A percentile compares a stretch with the other conserved stretches of the same genome.
Conservation (phyloP, 2,329 filamentous ascomycete species). For the Ophiostoma sp. region DNA sequence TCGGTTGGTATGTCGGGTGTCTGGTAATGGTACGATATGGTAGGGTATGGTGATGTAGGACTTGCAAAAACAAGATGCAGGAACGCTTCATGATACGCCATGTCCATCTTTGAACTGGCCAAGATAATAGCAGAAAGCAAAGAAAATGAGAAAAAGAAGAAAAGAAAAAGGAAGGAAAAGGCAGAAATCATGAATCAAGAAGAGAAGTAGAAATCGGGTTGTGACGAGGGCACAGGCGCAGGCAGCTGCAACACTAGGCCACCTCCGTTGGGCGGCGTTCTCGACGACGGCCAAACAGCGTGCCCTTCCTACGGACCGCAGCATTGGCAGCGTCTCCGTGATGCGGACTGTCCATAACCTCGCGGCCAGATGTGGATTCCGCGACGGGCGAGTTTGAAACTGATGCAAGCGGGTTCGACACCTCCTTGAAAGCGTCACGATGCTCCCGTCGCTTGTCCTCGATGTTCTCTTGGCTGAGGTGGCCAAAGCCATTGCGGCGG, state of each 20-base stretch:
- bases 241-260: conserved; percentile 29
- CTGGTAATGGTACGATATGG: not conserved
- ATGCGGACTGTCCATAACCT: conserved; percentile 3
- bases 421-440: conserved; percentile 47
- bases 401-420: conserved; percentile 37
- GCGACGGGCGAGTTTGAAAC: conserved; percentile 26
- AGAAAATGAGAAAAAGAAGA: not conserved
- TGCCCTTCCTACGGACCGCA: conserved; percentile 38
- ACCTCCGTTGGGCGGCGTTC: conserved; percentile 36
- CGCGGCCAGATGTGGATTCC: not conserved
- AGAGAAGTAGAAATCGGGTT: not conserved
- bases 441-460: conserved; percentile 69
- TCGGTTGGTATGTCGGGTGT: conserved; percentile 8
- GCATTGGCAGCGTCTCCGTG: conserved; percentile 5
- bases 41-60: not conserved
- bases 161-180: not conserved
- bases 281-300: conserved; percentile 43
- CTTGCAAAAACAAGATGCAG: not conserved
- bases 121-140: not conserved
- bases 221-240: not conserved
- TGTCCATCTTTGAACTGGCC: not conserved
- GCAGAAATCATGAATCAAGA: not conserved
- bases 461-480: conserved; percentile 75
- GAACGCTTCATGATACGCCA: not conserved
- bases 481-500: conserved; percentile 71